Evolutionary conservation across 2,329 filamentous ascomycete genomes (phyloP).

Genomic region (Trichophyton schoenleinii): DNA sequence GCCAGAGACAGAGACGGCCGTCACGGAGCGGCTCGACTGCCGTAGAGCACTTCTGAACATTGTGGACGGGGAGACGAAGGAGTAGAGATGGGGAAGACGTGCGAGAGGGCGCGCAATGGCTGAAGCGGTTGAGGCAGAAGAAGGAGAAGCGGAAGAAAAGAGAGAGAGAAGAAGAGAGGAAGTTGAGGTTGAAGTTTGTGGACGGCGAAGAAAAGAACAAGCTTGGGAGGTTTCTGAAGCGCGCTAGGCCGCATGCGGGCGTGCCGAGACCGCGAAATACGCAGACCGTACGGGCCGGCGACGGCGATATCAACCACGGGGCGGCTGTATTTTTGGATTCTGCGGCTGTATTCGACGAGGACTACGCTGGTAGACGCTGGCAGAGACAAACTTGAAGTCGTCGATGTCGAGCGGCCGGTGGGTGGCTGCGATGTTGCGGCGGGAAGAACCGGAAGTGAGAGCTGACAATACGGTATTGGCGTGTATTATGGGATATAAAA

Average conservation of each 20-base stretch:
- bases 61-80: slow-evolving; percentile 38
- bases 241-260: slow-evolving; percentile 40
- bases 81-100: slow-evolving; percentile 32
- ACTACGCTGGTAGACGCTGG: not conserved
- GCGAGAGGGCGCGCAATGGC: slow-evolving; percentile 31
- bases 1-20: slow-evolving; percentile 82
- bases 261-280: slow-evolving; percentile 21
- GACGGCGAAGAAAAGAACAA: slow-evolving; percentile 31
- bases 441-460: not conserved
- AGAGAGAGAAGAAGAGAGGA: slow-evolving; percentile 15
- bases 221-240: slow-evolving; percentile 30
- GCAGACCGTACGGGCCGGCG: not conserved
- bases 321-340: not conserved
- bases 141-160: slow-evolving; percentile 18
- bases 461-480: not conserved
- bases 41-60: slow-evolving; percentile 99
- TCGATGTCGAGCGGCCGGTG: not conserved
- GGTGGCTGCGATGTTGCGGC: not conserved
- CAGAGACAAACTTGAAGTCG: not conserved
- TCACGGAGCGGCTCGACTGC: slow-evolving; percentile 89
- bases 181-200: slow-evolving; percentile 27
- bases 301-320: not conserved
- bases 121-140: slow-evolving; percentile 18
- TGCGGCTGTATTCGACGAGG: no score
- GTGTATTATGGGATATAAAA: not conserved